Percentiles rank a stretch among this genome's conserved stretches.
These are phyloP conservation scores for Cryptococcus sp. DNA, from an alignment of 1,284 basidiomycete genomes.

Conservation along the genomic window DNA sequence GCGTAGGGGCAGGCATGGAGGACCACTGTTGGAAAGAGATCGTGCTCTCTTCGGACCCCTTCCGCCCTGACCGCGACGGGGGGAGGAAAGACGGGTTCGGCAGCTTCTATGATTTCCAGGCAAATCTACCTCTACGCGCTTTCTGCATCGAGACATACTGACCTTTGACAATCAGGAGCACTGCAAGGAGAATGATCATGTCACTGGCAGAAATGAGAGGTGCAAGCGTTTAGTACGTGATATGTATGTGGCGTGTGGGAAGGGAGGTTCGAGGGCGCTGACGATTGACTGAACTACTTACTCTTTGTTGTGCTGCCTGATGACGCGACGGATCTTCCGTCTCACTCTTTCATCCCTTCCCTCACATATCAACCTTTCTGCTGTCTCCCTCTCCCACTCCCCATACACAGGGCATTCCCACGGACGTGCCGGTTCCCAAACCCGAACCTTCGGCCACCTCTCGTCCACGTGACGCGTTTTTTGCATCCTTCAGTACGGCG, in stretches of 20 bases:
- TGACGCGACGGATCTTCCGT: neutral
- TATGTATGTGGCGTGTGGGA: neutral
- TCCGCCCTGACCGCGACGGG: slow-evolving; percentile 18
- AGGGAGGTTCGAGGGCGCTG: too few relatives aligned
- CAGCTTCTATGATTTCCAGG: slow-evolving; percentile 31
- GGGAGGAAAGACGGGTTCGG: slow-evolving; percentile 36
- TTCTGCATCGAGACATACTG: neutral
- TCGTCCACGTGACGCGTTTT: too few relatives aligned
- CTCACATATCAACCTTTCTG: neutral
- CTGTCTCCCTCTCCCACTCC: neutral
- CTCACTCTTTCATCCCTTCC: neutral
- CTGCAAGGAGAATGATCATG: slow-evolving; percentile 17
- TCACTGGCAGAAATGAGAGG: slow-evolving; percentile 21
- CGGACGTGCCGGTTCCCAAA: neutral
- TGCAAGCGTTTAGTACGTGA: slow-evolving; percentile 17
- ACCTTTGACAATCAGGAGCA: slow-evolving; percentile 14
- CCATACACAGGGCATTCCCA: neutral
- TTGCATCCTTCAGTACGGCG: too few relatives aligned
- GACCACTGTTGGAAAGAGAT: slow-evolving; percentile 42
- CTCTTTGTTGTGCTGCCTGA: too few relatives aligned
- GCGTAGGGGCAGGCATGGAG: slow-evolving; percentile 34
- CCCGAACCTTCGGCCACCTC: too few relatives aligned
- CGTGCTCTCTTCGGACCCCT: slow-evolving; percentile 33
- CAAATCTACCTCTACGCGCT: slow-evolving; percentile 11
- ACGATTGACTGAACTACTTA: too few relatives aligned